Conservation (phyloP, 1,284 basidiomycete species). For the Megacollybia platyphylla region DNA sequence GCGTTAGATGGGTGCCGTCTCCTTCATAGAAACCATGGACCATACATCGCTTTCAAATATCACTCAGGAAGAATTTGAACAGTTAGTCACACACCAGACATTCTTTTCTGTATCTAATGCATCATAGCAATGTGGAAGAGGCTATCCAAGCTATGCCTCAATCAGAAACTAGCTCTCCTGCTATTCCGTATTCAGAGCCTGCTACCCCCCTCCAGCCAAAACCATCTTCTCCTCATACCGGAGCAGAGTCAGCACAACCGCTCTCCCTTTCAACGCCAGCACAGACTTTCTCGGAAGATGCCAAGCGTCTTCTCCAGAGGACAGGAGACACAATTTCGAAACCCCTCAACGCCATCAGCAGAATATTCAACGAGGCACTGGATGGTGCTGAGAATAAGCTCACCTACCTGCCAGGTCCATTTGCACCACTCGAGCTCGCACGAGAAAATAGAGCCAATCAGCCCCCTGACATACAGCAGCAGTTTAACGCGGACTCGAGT, state of each 20-base stretch:
- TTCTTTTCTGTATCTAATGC: slow-evolving; percentile 1
- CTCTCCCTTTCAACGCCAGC: slow-evolving; percentile 52
- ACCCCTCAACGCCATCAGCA: slow-evolving; percentile 76
- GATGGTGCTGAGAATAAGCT: slow-evolving; percentile 42
- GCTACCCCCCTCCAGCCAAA: slow-evolving; percentile 12
- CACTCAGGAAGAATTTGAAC: slow-evolving; percentile 87
- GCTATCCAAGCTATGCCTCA: slow-evolving; percentile 70
- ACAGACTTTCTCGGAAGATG: slow-evolving; percentile 62
- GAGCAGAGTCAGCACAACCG: slow-evolving; percentile 78
- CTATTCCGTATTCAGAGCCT: slow-evolving; percentile 16
- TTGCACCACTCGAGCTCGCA: slow-evolving; percentile 46
- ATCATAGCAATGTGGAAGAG: slow-evolving; percentile 61
- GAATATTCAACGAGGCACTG: slow-evolving; percentile 73
- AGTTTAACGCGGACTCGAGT: slow-evolving; percentile 7
- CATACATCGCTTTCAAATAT: slow-evolving; percentile 88
- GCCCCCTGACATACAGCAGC: slow-evolving; percentile 20
- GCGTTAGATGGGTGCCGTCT: slow-evolving; percentile 74
- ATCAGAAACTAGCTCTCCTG: slow-evolving; percentile 40
- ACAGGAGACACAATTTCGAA: slow-evolving; percentile 84
- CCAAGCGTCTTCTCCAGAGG: slow-evolving; percentile 71
- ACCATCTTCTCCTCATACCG: slow-evolving; percentile 31
- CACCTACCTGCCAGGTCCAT: slow-evolving; percentile 46
- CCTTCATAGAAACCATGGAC: slow-evolving; percentile 96
- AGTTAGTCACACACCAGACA: slow-evolving; percentile 22
- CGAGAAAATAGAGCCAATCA: slow-evolving; percentile 21